Base-by-base conservation (phyloP, 495 filamentous ascomycete genomes). In the Cetradonia linearis region DNA sequence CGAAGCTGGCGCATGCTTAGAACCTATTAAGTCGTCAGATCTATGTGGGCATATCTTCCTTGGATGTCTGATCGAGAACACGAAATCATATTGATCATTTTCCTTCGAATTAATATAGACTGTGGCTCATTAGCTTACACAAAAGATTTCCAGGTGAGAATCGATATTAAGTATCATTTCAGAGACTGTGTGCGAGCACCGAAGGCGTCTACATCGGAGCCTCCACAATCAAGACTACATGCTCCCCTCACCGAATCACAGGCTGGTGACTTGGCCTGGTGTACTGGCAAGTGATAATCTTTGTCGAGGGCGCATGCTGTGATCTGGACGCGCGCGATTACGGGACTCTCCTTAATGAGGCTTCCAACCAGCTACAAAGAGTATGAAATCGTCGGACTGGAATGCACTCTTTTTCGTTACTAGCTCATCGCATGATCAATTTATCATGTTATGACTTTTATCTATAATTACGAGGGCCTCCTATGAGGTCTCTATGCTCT, bases 31-130 rank as follows among this genome's bases (percentile, higher is more conserved):
- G 67, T 67, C 73, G 71, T 61, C 64, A 68, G 65, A 65, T 62
- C 65, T 60, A 67, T 75, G 73, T 72, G 70, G 72, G 73, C 65
- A 68, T 68, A 70, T 65, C 72, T 75, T 75, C 73, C 73, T 75
- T 75, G 73, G 73, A 75, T 71, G 73, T 75, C 73, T 75, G 73
- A 75, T 38, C 50, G 16, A 61, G 44, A 66, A 48, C 33, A 18
- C 4, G 31, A 48, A 9, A 31, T 18, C 23, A 5, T 61, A 33
- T 18, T 48, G 3, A 14, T 30, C 34, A n/a, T 58, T 25, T 33
- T 33, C 20, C 4, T 23, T 30, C n/a, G n/a, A n/a, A n/a, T 3
- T 23, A 13, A 38, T 9, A 48, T 14, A 10, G 4, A 20, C 5
- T 16, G 14, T 53, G 16, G 44, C 40, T 40, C n/a, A 20, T 40